Evolutionary conservation across 768 basidiomycete species (phyloP), one percentile per base, ranked within the genome.

Genomic region (Candolleomyces aberdarensis): DNA sequence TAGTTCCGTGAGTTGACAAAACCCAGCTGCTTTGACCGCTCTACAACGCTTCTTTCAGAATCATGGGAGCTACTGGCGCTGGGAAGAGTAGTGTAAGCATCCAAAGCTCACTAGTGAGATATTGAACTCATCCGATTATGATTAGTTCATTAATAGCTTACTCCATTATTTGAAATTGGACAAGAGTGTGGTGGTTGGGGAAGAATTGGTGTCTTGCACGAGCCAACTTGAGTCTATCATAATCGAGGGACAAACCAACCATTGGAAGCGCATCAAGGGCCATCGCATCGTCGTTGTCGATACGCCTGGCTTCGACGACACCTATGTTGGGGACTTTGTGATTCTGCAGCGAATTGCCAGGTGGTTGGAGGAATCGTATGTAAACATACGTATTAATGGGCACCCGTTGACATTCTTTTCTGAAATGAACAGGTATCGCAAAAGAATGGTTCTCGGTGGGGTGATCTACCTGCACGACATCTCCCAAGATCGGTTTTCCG

Each of bases 61-160:
- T 72, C 5, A 72, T 74, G 70, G 72, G 72, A 0, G 67, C 67
- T 3, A 74, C 70, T 5, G 72, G 72, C 49, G 66, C 70, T 20
- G 72, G 72, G 14, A 74, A 72, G 59, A 72, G 71, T 54, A 69
- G 69, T 17, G 72, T 74, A 60, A 9, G 69, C 26, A 26, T 26
- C 26, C 26, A 26, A 26, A 26, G 26, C 3, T 57, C 14, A 22
- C 50, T 26, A 11, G 46, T 11, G 20, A 31, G 17, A 44, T 41
- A 22, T 9, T 39, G 17, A 31, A 1, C 39, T 52, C 56, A 13
- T 47, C 5, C 41, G 41, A 1, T 13, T n/a, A 13, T 43, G 11
- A 41, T 1, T 50, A 67, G 71, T 71, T 71, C 53, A 67, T 68
- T 61, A 65, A 19, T 58, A 55, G 1, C 11, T 19, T 46, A 3